phyloP scores from a whole-genome alignment of 805 yeast genomes.

The Schwanniomyces yamadae region DNA sequence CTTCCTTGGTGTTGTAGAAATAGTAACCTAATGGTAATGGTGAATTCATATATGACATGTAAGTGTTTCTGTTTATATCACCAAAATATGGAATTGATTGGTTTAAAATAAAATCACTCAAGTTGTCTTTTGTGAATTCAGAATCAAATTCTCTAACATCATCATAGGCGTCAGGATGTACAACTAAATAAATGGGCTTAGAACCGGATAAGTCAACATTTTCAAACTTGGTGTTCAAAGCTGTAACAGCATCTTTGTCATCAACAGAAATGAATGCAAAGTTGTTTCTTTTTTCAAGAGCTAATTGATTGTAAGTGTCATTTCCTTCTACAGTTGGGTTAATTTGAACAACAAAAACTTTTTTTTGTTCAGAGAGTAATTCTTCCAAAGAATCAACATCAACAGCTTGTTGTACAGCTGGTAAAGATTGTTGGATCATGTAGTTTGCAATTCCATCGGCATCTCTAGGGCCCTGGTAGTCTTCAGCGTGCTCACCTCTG shows the following conservation, averaged over 20 bases:
- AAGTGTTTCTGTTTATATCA: constrained; percentile 80
- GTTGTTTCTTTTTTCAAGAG: constrained; percentile 62
- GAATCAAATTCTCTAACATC: constrained; percentile 48
- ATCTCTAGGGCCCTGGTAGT: constrained; percentile 83
- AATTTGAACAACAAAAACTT: constrained; percentile 59
- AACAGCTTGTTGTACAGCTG: constrained; percentile 53
- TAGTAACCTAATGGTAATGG: constrained; percentile 82
- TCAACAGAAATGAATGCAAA: constrained; percentile 51
- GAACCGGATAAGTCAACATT: constrained; percentile 21
- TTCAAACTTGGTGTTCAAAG: constrained; percentile 34
- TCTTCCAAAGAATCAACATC: constrained; percentile 50
- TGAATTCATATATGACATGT: constrained; percentile 68
- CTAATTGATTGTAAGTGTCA: constrained; percentile 58
- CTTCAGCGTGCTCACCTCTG: constrained; percentile 51
- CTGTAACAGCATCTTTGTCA: constrained; percentile 39
- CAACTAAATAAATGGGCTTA: constrained; percentile 39
- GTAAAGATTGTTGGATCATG: constrained; percentile 80
- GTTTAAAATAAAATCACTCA: constrained; percentile 49
- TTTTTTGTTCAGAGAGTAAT: constrained; percentile 46
- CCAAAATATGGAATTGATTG: constrained; percentile 84
- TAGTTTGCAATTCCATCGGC: constrained; percentile 73
- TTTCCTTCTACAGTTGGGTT: constrained; percentile 17
- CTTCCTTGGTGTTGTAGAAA: constrained; percentile 71
- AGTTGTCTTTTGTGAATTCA: constrained; percentile 29
- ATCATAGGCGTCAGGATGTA: constrained; percentile 44